Evolutionary conservation across 495 filamentous ascomycete species (phyloP).

Genomic region (Bacidia rubella): DNA sequence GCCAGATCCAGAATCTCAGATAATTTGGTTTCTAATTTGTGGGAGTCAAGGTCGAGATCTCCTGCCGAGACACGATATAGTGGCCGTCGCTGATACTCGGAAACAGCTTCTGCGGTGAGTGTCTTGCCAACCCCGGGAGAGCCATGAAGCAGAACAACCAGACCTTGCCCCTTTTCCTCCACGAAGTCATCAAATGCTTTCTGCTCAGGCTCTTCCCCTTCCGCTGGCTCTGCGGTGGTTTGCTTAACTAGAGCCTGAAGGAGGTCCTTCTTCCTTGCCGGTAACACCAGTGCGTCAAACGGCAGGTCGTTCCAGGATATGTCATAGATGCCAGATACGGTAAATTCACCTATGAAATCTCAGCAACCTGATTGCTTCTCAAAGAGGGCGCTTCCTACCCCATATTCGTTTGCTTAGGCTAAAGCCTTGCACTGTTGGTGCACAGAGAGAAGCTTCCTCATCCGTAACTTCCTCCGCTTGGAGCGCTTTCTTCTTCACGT

Average conservation of each 20-base stretch:
- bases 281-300: constrained; percentile 13
- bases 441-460: constrained; percentile 19
- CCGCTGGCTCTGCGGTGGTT: constrained; percentile 3
- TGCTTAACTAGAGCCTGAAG: constrained; percentile 29
- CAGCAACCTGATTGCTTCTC: no score
- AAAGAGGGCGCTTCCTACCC: constrained; percentile 7
- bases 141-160: constrained; percentile 18
- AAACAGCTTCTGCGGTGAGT: constrained; percentile 19
- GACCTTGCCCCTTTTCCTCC: constrained; percentile 18
- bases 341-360: constrained; percentile 7
- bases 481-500: constrained; percentile 9
- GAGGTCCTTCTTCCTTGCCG: constrained; percentile 19
- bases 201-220: constrained; percentile 9
- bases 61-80: constrained; percentile 19
- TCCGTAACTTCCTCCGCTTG: constrained; percentile 17
- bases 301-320: constrained; percentile 12
- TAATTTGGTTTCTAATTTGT: constrained; percentile 13
- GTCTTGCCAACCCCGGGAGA: constrained; percentile 21
- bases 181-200: constrained; percentile 18
- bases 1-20: constrained; percentile 16
- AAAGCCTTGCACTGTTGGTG: constrained; percentile 22
- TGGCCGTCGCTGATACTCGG: constrained; percentile 16
- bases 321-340: constrained; percentile 10
- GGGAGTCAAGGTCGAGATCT: constrained; percentile 16
- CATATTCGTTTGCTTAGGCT: constrained; percentile 16